Evolutionary conservation across 257 asterid species (phyloP).

Genomic region (Ilex aquifolium): DNA sequence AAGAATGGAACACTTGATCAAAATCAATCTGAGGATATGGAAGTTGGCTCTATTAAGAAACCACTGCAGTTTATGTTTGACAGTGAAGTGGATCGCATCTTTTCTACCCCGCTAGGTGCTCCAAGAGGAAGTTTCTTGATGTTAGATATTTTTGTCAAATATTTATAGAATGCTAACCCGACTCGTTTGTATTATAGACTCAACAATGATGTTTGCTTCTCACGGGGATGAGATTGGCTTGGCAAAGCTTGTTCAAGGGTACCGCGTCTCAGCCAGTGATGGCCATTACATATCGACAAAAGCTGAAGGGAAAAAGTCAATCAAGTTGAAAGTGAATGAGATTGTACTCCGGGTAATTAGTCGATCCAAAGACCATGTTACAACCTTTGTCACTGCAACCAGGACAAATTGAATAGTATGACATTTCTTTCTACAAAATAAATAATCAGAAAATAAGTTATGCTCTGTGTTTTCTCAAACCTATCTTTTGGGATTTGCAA

Average conservation of each 20-base stretch:
- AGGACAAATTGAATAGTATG: no score
- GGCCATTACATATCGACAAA: constrained; percentile 92
- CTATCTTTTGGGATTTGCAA: no score
- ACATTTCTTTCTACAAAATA: no score
- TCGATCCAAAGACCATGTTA: constrained; percentile 10
- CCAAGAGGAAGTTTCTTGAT: constrained; percentile 15
- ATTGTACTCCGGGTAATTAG: constrained; percentile 83
- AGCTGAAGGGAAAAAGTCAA: constrained; percentile 81
- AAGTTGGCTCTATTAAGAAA: constrained; percentile 66
- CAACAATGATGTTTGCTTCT: constrained; percentile 83
- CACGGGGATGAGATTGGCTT: constrained; percentile 92
- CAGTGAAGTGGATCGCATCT: constrained; percentile 86
- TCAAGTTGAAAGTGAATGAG: constrained; percentile 83
- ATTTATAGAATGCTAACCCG: constrained; percentile 27
- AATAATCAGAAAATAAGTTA: no score
- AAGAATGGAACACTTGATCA: constrained; percentile 43
- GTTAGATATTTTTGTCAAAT: constrained; percentile 13
- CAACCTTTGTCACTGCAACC: neutral
- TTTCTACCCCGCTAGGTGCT: constrained; percentile 92
- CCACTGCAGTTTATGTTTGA: constrained; percentile 89
- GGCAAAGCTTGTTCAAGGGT: constrained; percentile 80
- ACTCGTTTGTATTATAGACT: constrained; percentile 51
- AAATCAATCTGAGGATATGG: constrained; percentile 49
- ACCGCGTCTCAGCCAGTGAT: constrained; percentile 73
- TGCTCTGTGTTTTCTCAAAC: no score